Evolutionary conservation across 2,329 filamentous ascomycete species (phyloP).

Genomic region (Chaetomiaceae sp.): DNA sequence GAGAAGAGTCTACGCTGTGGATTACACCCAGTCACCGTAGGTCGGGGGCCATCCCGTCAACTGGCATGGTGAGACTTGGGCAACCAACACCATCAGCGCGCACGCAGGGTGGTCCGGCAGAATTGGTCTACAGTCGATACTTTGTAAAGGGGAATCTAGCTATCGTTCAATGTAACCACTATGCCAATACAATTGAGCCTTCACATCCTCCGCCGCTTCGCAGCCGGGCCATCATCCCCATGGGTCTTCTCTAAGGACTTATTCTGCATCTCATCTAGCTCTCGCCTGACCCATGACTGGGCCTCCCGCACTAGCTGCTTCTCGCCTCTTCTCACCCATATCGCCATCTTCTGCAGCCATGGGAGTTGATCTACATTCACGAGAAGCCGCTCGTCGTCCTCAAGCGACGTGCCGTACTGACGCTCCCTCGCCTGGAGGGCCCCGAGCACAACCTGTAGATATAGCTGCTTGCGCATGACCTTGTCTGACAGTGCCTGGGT

Average conservation of each 20-base stretch:
- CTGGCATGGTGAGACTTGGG: not conserved
- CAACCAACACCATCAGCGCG: not conserved
- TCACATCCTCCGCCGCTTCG: slow-evolving; percentile 27
- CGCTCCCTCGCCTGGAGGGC: slow-evolving; percentile 28
- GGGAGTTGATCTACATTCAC: not conserved
- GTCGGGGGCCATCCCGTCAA: not conserved
- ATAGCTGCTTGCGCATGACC: slow-evolving; percentile 45
- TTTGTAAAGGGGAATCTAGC: too few relatives aligned
- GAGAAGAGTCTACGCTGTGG: not conserved
- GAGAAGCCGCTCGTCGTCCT: slow-evolving; percentile 29
- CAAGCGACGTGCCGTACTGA: slow-evolving; percentile 31
- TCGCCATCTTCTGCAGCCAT: slow-evolving; percentile 27
- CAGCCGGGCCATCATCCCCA: slow-evolving; percentile 23
- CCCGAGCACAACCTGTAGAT: slow-evolving; percentile 36
- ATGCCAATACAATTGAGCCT: not conserved
- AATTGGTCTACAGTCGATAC: too few relatives aligned
- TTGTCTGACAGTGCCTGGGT: slow-evolving; percentile 43
- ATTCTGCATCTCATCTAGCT: slow-evolving; percentile 18
- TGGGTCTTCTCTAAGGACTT: slow-evolving; percentile 6
- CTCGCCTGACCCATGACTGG: slow-evolving; percentile 22
- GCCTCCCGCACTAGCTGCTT: slow-evolving; percentile 33
- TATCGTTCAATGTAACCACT: not conserved
- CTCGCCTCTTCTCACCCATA: slow-evolving; percentile 36
- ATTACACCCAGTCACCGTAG: not conserved
- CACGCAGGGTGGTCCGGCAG: not conserved